These are phyloP conservation scores for Ganoderma resinaceum DNA, from an alignment of 1,284 basidiomycete genomes.

Conservation along the genomic window DNA sequence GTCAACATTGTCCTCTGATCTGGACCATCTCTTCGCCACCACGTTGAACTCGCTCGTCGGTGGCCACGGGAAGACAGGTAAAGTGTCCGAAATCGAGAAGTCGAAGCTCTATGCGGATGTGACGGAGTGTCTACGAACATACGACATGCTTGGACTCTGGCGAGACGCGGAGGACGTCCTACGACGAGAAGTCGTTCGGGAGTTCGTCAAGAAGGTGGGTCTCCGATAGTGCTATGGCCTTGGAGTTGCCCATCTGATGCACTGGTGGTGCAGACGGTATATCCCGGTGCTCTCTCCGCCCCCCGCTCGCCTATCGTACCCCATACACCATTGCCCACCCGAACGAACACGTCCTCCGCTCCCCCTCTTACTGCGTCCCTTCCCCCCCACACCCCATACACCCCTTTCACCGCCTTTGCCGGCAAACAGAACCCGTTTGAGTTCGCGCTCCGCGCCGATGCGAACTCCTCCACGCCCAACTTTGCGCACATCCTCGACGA, in stretches of 20 bases:
- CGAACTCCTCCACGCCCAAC: conserved; percentile 17
- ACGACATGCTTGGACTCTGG: conserved; percentile 84
- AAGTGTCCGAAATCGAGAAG: conserved; percentile 63
- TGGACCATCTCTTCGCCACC: conserved; percentile 79
- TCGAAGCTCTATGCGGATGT: conserved; percentile 69
- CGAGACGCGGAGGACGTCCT: conserved; percentile 88
- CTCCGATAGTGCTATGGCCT: not conserved
- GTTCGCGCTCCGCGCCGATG: conserved; percentile 34
- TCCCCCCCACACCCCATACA: conserved; percentile 68
- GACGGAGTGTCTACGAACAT: conserved; percentile 83
- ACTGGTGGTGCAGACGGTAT: conserved; percentile 69
- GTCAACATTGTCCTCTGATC: conserved; percentile 81
- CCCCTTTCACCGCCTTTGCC: conserved; percentile 68
- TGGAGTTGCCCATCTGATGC: not conserved
- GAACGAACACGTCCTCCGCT: conserved; percentile 25
- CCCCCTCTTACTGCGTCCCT: conserved; percentile 38
- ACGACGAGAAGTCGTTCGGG: conserved; percentile 69
- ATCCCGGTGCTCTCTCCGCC: conserved; percentile 67
- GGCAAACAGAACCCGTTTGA: conserved; percentile 57
- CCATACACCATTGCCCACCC: conserved; percentile 65
- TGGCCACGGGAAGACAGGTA: conserved; percentile 45
- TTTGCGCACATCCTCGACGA: conserved; percentile 65
- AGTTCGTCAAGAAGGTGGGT: conserved; percentile 78
- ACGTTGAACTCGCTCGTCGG: conserved; percentile 58
- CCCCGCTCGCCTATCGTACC: conserved; percentile 80